A percentile compares a stretch with the other conserved stretches of the same genome.
Evolutionary conservation across 2,329 filamentous ascomycete species (phyloP).

Genomic region (Sporothrix schenckii): DNA sequence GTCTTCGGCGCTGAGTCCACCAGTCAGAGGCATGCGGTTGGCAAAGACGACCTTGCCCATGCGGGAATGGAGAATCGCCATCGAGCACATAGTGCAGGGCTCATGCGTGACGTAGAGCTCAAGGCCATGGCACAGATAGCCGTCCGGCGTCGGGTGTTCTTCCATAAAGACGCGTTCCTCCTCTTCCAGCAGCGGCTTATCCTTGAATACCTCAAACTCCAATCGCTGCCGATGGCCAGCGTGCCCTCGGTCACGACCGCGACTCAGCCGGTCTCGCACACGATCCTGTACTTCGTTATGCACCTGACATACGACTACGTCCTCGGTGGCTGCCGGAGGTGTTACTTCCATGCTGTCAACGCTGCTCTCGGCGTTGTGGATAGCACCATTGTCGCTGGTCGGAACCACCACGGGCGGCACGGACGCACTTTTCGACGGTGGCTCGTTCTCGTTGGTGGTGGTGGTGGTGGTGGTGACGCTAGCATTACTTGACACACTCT

Average conservation of each 20-base stretch:
- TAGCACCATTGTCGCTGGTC: neutral
- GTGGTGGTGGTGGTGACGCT: neutral
- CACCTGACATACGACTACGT: slow-evolving; percentile 30
- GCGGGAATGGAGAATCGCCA: slow-evolving; percentile 92
- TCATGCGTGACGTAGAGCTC: slow-evolving; percentile 96
- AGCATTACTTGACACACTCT: slow-evolving; percentile 7
- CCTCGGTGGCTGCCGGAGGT: slow-evolving; percentile 1
- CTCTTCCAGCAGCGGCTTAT: slow-evolving; percentile 67
- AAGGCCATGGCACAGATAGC: slow-evolving; percentile 90
- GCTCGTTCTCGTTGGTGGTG: slow-evolving; percentile 37
- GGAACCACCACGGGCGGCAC: neutral
- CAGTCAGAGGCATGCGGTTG: slow-evolving; percentile 75
- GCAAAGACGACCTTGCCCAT: slow-evolving; percentile 85
- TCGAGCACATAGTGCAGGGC: slow-evolving; percentile 94
- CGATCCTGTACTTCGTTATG: slow-evolving; percentile 36
- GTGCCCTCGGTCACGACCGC: slow-evolving; percentile 36
- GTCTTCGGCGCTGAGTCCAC: slow-evolving; percentile 79
- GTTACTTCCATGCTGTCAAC: neutral
- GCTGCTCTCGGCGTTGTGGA: neutral
- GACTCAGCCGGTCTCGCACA: slow-evolving; percentile 36
- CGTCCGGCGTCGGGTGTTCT: slow-evolving; percentile 70
- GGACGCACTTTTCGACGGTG: slow-evolving; percentile 25
- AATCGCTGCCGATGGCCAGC: slow-evolving; percentile 46
- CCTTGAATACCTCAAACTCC: slow-evolving; percentile 66
- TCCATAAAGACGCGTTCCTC: slow-evolving; percentile 65